Percentiles rank a stretch among this genome's conserved stretches.
phyloP scores from a whole-genome alignment of 2,329 filamentous ascomycete species.

The Colletotrichum sp. region DNA sequence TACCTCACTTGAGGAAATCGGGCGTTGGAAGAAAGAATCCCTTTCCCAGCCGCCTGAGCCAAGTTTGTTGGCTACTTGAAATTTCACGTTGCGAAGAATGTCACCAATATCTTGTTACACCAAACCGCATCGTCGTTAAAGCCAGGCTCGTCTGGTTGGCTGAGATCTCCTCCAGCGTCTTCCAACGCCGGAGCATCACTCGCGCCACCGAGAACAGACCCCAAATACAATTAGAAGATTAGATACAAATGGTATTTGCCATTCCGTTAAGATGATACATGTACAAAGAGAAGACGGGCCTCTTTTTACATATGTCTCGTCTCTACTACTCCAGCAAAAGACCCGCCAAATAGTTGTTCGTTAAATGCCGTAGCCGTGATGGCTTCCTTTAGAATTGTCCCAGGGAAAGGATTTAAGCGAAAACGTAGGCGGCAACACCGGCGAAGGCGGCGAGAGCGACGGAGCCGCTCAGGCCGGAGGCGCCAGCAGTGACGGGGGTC shows the following conservation, averaged over 20 bases:
- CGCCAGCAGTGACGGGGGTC: conserved; percentile 54
- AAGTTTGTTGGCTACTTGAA: neutral
- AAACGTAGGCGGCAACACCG: conserved; percentile 58
- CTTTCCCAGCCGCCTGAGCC: neutral
- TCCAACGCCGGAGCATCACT: neutral
- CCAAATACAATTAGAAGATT: conserved; percentile 52
- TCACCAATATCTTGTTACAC: neutral
- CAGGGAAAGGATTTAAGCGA: conserved; percentile 53
- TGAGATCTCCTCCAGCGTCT: neutral
- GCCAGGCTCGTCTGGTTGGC: conserved; percentile 1
- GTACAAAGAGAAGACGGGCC: conserved; percentile 20
- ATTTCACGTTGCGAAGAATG: neutral
- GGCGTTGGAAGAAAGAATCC: neutral
- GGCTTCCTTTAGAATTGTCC: conserved; percentile 40
- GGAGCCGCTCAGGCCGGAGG: conserved; percentile 58
- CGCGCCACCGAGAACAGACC: neutral
- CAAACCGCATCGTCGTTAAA: conserved; percentile 22
- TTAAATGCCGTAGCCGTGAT: conserved; percentile 44
- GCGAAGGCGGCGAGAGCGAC: conserved; percentile 59
- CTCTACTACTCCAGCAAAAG: conserved; percentile 24
- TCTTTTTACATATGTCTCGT: conserved; percentile 36
- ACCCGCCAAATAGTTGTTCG: conserved; percentile 35
- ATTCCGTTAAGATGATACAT: conserved; percentile 26
- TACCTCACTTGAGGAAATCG: conserved; percentile 13
- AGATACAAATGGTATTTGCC: conserved; percentile 41